phyloP scores from a whole-genome alignment of 306 rosid genomes.

The Pterocarpus macrocarpus region DNA sequence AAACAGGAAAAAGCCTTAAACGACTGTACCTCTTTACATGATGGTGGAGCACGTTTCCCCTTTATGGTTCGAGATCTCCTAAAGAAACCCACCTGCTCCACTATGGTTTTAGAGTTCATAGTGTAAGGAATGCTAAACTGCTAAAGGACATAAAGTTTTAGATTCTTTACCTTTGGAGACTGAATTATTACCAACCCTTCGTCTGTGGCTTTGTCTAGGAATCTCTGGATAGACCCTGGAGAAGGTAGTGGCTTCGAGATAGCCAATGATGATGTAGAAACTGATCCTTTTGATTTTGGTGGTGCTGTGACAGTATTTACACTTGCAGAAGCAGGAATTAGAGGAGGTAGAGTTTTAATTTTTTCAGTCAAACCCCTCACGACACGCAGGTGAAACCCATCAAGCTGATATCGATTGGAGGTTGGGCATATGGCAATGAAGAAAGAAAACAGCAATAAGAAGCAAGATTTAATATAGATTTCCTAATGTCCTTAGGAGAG shows the following conservation, averaged over 20 bases:
- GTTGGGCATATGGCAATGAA: constrained; percentile 33
- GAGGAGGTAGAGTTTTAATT: constrained; percentile 51
- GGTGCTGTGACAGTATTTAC: constrained; percentile 48
- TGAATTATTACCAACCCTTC: constrained; percentile 81
- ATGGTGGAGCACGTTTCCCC: constrained; percentile 80
- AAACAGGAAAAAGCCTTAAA: constrained; percentile 4
- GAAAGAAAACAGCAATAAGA: constrained; percentile 31
- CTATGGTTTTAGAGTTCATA: constrained; percentile 49
- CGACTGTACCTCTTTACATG: constrained; percentile 81
- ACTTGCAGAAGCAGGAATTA: constrained; percentile 53
- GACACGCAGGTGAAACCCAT: constrained; percentile 73
- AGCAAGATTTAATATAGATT: constrained; percentile 21
- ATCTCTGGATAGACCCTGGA: constrained; percentile 56
- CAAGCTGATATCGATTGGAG: constrained; percentile 61
- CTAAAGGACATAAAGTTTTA: neutral
- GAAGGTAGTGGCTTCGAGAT: constrained; percentile 54
- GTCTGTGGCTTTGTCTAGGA: constrained; percentile 79
- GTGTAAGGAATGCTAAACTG: constrained; percentile 14
- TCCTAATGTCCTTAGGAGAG: constrained; percentile 25
- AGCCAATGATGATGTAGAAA: constrained; percentile 69
- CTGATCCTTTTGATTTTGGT: constrained; percentile 60
- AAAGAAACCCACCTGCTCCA: constrained; percentile 87
- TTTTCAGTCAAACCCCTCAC: constrained; percentile 59
- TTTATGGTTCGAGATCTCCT: constrained; percentile 84
- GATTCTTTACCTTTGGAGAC: constrained; percentile 76